Evolutionary conservation across 331 rosid species (phyloP).

Genomic region (Ulmus americana): DNA sequence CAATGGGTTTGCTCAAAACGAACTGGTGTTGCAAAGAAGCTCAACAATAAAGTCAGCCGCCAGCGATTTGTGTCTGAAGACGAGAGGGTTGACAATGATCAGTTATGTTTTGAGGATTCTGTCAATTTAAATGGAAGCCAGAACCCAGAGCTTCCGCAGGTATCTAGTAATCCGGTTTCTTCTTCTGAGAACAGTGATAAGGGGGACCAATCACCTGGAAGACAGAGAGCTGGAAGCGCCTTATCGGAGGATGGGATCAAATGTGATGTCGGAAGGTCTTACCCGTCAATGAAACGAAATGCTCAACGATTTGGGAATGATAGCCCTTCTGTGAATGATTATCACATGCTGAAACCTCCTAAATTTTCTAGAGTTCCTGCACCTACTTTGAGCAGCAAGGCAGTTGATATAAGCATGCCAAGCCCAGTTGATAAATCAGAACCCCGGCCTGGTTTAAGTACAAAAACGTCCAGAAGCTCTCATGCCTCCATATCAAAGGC

Average conservation of each 20-base stretch:
- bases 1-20: conserved; percentile 52
- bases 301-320: conserved; percentile 21
- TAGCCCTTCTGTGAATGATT: conserved; percentile 15
- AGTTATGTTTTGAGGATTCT: conserved; percentile 12
- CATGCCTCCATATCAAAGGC: conserved; percentile 21
- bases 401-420: conserved; percentile 10
- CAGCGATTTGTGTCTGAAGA: conserved; percentile 20
- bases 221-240: conserved; percentile 31
- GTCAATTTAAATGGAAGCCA: too few relatives aligned
- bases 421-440: conserved; percentile 18
- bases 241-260: conserved; percentile 21
- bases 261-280: conserved; percentile 21
- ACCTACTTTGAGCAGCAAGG: conserved; percentile 17
- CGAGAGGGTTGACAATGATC: conserved; percentile 23
- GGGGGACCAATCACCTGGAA: conserved; percentile 24
- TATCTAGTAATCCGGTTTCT: conserved; percentile 25
- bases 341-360: conserved; percentile 18
- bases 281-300: conserved; percentile 20
- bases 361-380: conserved; percentile 10
- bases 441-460: conserved; percentile 12
- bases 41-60: conserved; percentile 22
- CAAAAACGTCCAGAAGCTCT: conserved; percentile 20
- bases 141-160: conserved; percentile 5
- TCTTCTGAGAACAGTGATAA: conserved; percentile 33
- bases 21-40: conserved; percentile 37